Evolutionary conservation across 306 rosid genomes (phyloP).

Genomic region (Cercis canadensis): DNA sequence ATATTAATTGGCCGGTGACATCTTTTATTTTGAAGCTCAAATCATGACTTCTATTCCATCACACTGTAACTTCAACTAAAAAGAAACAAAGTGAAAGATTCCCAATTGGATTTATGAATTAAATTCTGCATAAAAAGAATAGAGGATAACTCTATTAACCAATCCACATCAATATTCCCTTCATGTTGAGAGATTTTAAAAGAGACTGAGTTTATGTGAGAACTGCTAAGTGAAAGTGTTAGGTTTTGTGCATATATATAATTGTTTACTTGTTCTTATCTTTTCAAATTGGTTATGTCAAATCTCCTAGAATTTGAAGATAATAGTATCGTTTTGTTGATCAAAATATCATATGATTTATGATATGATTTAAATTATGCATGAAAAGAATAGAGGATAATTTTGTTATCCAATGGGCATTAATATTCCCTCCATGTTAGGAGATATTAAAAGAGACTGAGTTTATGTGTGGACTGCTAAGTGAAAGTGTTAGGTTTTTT

Average conservation of each 20-base stretch:
- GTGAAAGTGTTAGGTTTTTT: too few relatives aligned
- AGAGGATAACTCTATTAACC: conserved; percentile 17
- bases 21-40: conserved; percentile 36
- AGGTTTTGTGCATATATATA: conserved; percentile 24
- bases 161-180: conserved; percentile 53
- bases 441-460: too few relatives aligned
- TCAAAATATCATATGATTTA: too few relatives aligned
- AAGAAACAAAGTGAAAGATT: conserved; percentile 32
- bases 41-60: conserved; percentile 37
- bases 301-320: too few relatives aligned
- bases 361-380: too few relatives aligned
- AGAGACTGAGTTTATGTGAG: conserved; percentile 37
- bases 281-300: conserved; percentile 11
- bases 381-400: too few relatives aligned
- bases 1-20: conserved; percentile 40
- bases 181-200: conserved; percentile 33
- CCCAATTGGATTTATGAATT: conserved; percentile 26
- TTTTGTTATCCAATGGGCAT: too few relatives aligned
- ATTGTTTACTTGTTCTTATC: conserved; percentile 27
- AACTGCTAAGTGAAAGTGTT: conserved; percentile 17
- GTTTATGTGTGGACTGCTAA: too few relatives aligned
- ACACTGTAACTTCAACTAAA: conserved; percentile 30
- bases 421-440: too few relatives aligned
- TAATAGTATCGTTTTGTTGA: too few relatives aligned
- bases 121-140: conserved; percentile 32